Evolutionary conservation across 2,329 filamentous ascomycete genomes (phyloP).

Genomic region (Neofusicoccum kwambonambiense): DNA sequence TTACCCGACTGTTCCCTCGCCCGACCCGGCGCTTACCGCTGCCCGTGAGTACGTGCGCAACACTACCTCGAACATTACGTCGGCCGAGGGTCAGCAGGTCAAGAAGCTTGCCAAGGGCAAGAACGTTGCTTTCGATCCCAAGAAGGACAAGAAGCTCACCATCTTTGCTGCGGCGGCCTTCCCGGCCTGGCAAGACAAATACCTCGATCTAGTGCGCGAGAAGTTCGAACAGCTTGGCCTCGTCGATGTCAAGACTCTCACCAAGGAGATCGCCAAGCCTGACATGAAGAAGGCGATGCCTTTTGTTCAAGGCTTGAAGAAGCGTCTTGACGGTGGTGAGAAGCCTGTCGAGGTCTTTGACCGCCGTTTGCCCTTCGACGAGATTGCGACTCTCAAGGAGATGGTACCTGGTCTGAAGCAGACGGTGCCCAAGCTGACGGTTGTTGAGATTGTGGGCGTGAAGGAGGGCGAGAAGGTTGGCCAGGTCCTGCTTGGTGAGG

Average conservation of each 20-base stretch:
- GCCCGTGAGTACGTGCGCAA: slow-evolving; percentile 78
- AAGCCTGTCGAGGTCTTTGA: slow-evolving; percentile 72
- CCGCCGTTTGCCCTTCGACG: slow-evolving; percentile 83
- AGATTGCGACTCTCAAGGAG: slow-evolving; percentile 69
- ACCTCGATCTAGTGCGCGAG: slow-evolving; percentile 75
- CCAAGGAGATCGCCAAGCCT: slow-evolving; percentile 75
- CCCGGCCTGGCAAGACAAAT: slow-evolving; percentile 89
- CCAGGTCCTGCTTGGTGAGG: slow-evolving; percentile 53
- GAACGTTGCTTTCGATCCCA: slow-evolving; percentile 78
- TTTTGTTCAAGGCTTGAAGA: slow-evolving; percentile 86
- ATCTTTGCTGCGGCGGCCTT: slow-evolving; percentile 79
- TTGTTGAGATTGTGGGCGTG: slow-evolving; percentile 70
- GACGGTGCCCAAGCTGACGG: slow-evolving; percentile 65
- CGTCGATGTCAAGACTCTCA: slow-evolving; percentile 80
- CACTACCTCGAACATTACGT: slow-evolving; percentile 76
- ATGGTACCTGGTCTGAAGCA: slow-evolving; percentile 80
- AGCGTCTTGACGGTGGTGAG: slow-evolving; percentile 67
- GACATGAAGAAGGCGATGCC: slow-evolving; percentile 99
- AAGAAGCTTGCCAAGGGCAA: slow-evolving; percentile 96
- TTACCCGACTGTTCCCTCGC: slow-evolving; percentile 68
- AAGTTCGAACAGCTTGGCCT: slow-evolving; percentile 64
- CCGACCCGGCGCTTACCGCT: slow-evolving; percentile 68
- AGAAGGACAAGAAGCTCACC: slow-evolving; percentile 86
- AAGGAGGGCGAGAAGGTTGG: slow-evolving; percentile 69
- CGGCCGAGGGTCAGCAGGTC: slow-evolving; percentile 75